A percentile compares a stretch with the other conserved stretches of the same genome.
phyloP scores from a whole-genome alignment of 2,329 filamentous ascomycete genomes.

The Calonectria naviculata region DNA sequence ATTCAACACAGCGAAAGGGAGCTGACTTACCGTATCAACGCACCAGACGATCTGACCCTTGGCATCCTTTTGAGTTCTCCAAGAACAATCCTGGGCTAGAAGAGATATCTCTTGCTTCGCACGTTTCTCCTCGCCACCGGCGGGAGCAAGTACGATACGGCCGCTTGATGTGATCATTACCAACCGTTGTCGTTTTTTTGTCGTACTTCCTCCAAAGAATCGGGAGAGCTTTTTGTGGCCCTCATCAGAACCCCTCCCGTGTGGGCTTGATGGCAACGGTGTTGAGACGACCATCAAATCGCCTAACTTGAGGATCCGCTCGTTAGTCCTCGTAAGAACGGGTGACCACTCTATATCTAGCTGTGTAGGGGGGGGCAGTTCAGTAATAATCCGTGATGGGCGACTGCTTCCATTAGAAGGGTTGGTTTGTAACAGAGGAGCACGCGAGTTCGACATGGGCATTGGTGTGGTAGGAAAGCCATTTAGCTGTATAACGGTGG shows the following conservation, averaged over 20 bases:
- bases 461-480: conserved; percentile 54
- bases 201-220: conserved; percentile 91
- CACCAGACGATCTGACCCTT: conserved; percentile 91
- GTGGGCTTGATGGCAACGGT: conserved; percentile 79
- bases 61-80: conserved; percentile 83
- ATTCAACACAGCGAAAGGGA: background rate
- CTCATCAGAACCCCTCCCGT: conserved; percentile 77
- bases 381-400: conserved; percentile 88
- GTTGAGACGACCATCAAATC: conserved; percentile 88
- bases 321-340: conserved; percentile 89
- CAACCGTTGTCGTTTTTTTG: conserved; percentile 91
- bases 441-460: conserved; percentile 42
- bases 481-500: conserved; percentile 79
- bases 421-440: conserved; percentile 50
- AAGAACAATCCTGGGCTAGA: conserved; percentile 78
- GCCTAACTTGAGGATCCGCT: conserved; percentile 93
- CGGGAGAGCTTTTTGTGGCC: conserved; percentile 89
- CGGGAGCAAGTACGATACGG: conserved; percentile 88
- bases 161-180: conserved; percentile 96
- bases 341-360: conserved; percentile 99
- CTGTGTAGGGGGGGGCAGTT: conserved; percentile 95
- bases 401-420: conserved; percentile 62
- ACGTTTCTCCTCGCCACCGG: conserved; percentile 95
- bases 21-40: conserved; percentile 85
- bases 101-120: conserved; percentile 93